Base-by-base conservation (phyloP, 345 rosid species). In the Alliaria petiolata region DNA sequence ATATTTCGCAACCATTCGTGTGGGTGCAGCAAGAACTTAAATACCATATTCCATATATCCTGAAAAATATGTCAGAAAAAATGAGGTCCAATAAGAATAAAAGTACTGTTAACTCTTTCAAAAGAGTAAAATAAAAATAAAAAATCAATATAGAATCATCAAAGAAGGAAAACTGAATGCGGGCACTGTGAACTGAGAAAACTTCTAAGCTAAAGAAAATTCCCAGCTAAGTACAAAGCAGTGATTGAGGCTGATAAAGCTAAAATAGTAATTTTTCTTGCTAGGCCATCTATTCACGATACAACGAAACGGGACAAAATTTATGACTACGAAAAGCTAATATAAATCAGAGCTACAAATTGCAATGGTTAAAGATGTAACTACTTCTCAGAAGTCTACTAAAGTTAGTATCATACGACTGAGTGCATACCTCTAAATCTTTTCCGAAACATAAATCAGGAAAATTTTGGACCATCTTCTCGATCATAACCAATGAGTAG, bases 401-500 rank as follows among this genome's bases (percentile, higher is more conserved):
- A 26, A 40, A 39, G 63, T 20, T 66, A 47, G 45, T 22, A 38
- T 38, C 19, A 65, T 28, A 43, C 4, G 44, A 66, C 63, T 54
- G 26, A 69, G 25, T 49, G 53, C 75, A 72, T 81, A 89, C 99
- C 95, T 91, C 93, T 25, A 85, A 72, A 57, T 85, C 83, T 45
- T 52, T 74, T 51, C 76, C 79, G 36, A 86, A 75, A 60, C 61
- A 26, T 52, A 83, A 57, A 58, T 77, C 79, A 35, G 47, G 80
- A 50, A 88, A 88, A 26, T 85, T 82, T 47, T 58, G 69, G 12
- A 95, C 75, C 76, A 91, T 83, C 85, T 95, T 95, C 88, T 91
- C 98, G 80, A 89, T 64, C 88, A 89, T 57, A 76, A 91, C 82
- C 72, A 95, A 78, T 25, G 99, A 85, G 82, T 87, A 89, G 80